Base-by-base conservation (phyloP, 2,329 filamentous ascomycete species). In the Byssothecium circinans region DNA sequence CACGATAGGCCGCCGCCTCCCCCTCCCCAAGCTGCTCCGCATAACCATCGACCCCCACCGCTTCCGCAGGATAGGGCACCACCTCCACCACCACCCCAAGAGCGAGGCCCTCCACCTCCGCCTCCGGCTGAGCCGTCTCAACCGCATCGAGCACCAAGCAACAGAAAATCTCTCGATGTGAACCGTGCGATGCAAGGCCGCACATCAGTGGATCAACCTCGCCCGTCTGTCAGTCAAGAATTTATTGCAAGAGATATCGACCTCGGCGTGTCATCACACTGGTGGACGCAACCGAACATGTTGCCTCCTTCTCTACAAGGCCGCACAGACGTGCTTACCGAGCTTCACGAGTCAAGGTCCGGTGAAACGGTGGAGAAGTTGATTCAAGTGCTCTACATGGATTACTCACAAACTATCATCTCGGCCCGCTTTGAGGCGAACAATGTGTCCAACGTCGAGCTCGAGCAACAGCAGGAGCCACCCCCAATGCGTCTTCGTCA, bases 391-490 rank as follows among this genome's bases (percentile, higher is more conserved):
- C 75, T 99, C 8, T 99, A 89, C 75, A 86, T 91, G 62, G 94
- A 99, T 73, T 99, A 99, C 71, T 96, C 91, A 15, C 94, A 97
- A 68, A 97, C 92, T 0, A 80, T 95, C 54, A 82, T 99, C 62
- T 90, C 86, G 0, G 88, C 86, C 15, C 85, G 81, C 41, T 97
- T 87, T 68, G 88, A 96, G 67, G 77, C 85, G 1, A 81, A 84
- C 43, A 85, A 95, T 64, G 81, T 87, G 2, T 77, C 81, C 2
- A 86, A 92, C 61, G 87, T 86, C 10, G 77, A 82, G 27, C 72
- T 97, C 6, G 88, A 95, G 61, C 94, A 99, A 71, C 84, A 85
- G 36, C 92, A 97, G 62, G 89, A 96, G 63, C 77, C 83, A 1
- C 91, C 94, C 3, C 92, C 94, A 4, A 81, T 87, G 8, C 81